These are phyloP conservation scores for Melastoma malabathricum DNA, from an alignment of 345 rosid genomes.

Conservation along the genomic window DNA sequence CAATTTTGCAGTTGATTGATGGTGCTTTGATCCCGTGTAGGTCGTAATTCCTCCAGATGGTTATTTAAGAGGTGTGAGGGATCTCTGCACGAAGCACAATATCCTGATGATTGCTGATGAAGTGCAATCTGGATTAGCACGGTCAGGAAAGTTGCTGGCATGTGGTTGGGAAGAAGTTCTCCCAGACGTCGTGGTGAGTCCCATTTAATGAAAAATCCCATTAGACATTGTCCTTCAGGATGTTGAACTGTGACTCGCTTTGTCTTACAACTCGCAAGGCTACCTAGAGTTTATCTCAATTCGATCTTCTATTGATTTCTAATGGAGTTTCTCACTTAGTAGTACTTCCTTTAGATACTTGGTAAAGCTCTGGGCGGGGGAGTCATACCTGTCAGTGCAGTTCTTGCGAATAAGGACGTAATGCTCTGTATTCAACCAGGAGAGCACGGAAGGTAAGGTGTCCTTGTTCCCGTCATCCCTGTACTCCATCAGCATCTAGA, in stretches of 20 bases:
- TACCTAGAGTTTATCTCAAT: too few species aligned
- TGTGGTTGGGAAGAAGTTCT: constrained; percentile 92
- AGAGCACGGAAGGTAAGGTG: constrained; percentile 78
- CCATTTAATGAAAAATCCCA: not conserved
- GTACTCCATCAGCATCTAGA: too few species aligned
- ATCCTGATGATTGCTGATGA: constrained; percentile 93
- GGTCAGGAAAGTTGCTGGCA: constrained; percentile 82
- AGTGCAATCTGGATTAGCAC: constrained; percentile 86
- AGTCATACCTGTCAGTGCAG: constrained; percentile 87
- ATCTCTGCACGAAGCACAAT: constrained; percentile 68
- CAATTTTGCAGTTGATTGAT: not conserved
- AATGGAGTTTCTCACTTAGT: too few species aligned
- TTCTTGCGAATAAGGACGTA: constrained; percentile 73
- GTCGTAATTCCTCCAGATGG: constrained; percentile 80
- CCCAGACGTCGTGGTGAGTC: constrained; percentile 79
- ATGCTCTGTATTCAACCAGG: constrained; percentile 95
- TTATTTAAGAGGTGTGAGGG: constrained; percentile 68
- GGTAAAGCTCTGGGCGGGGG: constrained; percentile 99
- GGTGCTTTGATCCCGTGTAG: constrained; percentile 17
- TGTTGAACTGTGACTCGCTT: too few species aligned
- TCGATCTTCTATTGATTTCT: too few species aligned
- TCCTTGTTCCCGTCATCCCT: not conserved
- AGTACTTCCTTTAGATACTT: constrained; percentile 28
- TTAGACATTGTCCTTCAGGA: too few species aligned
- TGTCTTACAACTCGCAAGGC: too few species aligned